Percentiles rank a stretch among this genome's conserved stretches.
These are phyloP conservation scores for Collybia nuda DNA, from an alignment of 768 basidiomycete genomes.

Conservation along the genomic window DNA sequence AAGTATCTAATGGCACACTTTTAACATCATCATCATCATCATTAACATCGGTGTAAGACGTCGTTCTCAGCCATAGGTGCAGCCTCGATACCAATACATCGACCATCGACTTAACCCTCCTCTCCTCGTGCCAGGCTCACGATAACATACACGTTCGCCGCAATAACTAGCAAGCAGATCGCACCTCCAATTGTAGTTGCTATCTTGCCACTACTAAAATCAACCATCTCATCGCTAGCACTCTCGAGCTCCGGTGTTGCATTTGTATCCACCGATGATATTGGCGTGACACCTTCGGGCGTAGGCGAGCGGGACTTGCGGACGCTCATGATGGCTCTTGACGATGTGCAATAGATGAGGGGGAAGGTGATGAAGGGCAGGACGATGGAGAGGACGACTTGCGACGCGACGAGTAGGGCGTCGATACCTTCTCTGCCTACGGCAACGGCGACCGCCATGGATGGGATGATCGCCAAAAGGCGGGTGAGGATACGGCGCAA, in stretches of 20 bases:
- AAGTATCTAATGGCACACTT: too few species aligned
- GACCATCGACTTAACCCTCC: background rate
- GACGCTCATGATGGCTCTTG: constrained; percentile 70
- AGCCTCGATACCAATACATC: background rate
- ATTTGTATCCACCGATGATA: constrained; percentile 24
- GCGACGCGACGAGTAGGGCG: constrained; percentile 79
- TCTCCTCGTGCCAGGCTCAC: constrained; percentile 41
- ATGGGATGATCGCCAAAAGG: constrained; percentile 77
- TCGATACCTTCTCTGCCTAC: constrained; percentile 72
- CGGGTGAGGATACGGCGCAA: constrained; percentile 84
- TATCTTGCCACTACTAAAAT: constrained; percentile 64
- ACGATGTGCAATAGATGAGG: constrained; percentile 74
- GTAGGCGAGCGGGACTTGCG: constrained; percentile 31
- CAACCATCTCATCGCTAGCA: constrained; percentile 40
- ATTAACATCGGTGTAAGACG: too few species aligned
- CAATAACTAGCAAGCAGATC: constrained; percentile 65
- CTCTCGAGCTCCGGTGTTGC: constrained; percentile 19
- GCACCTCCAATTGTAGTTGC: constrained; percentile 47
- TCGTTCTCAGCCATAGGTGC: too few species aligned
- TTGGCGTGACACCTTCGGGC: constrained; percentile 34
- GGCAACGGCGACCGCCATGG: constrained; percentile 73
- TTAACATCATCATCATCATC: too few species aligned
- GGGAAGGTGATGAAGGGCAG: constrained; percentile 87
- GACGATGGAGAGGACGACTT: constrained; percentile 81
- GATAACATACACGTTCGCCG: constrained; percentile 79